Percentiles rank a stretch among this genome's conserved stretches.
phyloP scores from a whole-genome alignment of 1,284 basidiomycete species.

The Cronartium quercuum region DNA sequence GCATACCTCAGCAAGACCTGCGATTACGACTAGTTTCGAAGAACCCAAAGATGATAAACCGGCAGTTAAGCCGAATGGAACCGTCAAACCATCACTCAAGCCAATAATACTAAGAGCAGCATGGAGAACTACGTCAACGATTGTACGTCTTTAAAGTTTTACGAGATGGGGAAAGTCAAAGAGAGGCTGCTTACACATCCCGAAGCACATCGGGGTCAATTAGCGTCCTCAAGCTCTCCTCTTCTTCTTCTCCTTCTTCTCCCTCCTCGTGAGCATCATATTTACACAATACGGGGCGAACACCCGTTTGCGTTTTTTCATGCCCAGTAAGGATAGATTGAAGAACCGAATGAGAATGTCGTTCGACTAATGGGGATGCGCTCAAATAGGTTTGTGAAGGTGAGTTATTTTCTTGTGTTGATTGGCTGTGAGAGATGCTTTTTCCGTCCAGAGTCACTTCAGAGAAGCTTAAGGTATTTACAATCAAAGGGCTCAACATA shows the following conservation, averaged over 20 bases:
- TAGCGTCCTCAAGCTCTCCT: conserved; percentile 65
- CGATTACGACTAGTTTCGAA: conserved; percentile 78
- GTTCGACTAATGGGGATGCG: too few species aligned
- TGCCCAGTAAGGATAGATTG: too few species aligned
- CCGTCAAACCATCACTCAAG: conserved; percentile 89
- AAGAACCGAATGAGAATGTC: too few species aligned
- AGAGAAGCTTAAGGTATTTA: too few species aligned
- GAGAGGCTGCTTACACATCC: conserved; percentile 60
- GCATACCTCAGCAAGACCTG: conserved; percentile 70
- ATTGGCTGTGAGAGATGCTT: too few species aligned
- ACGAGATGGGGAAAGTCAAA: background rate
- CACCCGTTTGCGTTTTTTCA: too few species aligned
- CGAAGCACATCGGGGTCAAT: conserved; percentile 77
- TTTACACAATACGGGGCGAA: too few species aligned
- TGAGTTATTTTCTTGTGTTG: too few species aligned
- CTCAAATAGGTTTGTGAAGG: too few species aligned
- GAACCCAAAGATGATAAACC: conserved; percentile 85
- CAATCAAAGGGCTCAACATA: too few species aligned
- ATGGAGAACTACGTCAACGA: background rate
- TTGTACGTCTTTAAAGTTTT: background rate
- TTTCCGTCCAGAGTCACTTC: too few species aligned
- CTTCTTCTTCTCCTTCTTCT: conserved; percentile 1
- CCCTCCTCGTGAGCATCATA: too few species aligned
- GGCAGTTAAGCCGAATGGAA: conserved; percentile 82
- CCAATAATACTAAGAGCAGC: conserved; percentile 74